phyloP scores from a whole-genome alignment of 306 rosid genomes.

The Rubus idaeus region DNA sequence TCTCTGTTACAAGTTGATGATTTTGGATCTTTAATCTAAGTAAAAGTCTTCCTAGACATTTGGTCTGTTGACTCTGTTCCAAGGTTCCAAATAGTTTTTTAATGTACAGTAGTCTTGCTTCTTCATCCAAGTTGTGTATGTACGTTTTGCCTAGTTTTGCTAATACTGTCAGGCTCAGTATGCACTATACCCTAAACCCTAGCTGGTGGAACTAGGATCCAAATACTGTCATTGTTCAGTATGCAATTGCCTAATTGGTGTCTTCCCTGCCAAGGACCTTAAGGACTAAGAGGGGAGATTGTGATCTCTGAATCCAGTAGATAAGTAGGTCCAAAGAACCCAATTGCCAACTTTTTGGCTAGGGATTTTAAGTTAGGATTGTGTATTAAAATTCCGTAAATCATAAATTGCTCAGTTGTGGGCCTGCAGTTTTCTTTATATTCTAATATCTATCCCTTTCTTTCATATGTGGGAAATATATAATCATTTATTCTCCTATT shows the following conservation, averaged over 20 bases:
- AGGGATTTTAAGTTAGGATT: neutral
- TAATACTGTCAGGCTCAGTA: no score
- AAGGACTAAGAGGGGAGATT: neutral
- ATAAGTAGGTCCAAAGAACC: slow-evolving; percentile 1
- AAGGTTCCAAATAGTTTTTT: neutral
- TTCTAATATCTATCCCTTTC: neutral
- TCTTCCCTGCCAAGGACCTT: neutral
- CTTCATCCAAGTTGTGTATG: neutral
- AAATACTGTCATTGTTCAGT: neutral
- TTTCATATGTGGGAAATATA: neutral
- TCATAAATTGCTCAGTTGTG: neutral
- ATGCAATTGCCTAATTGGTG: neutral
- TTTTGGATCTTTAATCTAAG: neutral
- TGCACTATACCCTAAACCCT: neutral
- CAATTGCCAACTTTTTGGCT: neutral
- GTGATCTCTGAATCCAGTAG: neutral
- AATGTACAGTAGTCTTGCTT: neutral
- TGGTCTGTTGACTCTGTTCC: neutral
- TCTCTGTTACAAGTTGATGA: neutral
- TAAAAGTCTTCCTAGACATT: neutral
- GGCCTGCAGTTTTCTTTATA: neutral
- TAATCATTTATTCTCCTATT: neutral
- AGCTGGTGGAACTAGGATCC: neutral
- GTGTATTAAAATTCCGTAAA: neutral
- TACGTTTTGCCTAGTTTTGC: neutral